Base-by-base conservation (phyloP, 441 rosid species). In the Oxalis stricta region DNA sequence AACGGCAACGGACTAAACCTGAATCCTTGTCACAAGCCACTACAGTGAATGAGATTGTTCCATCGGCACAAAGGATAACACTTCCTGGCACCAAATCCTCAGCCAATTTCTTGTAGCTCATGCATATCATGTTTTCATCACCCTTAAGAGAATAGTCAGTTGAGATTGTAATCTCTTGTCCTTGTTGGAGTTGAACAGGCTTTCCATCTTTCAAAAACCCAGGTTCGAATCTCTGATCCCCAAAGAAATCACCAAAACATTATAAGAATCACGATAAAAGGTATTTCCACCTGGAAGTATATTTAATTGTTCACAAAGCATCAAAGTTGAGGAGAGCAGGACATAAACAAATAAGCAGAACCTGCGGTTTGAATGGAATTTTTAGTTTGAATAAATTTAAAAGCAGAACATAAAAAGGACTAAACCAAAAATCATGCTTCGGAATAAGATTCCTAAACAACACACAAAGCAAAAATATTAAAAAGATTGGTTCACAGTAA, bases 141-240 rank as follows among this genome's bases (percentile, higher is more conserved):
- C 87, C 83, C 58, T 69, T 67, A 18, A 60, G 47, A 53, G 47
- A 51, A 15, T 76, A 76, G 42, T 73, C 77, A 17, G 84, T 70
- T 12, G 75, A 53, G 56, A 76, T 60, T 1, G 56, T 71, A 19
- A 79, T 71, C 44, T 66, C 71, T 41, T 71, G 72, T 35, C 81
- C 84, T 39, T 71, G 72, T 21, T 24, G 41, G 32, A 79, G 59
- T 53, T 69, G 53, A 38, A 79, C 50, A 19, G 77, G 77, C 46
- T 66, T 71, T 8, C 63, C 79, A 46, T 59, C 77, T 64, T 69
- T 71, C 26, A 76, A 58, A 48, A 76, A 69, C 12, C 88, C 88
- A 33, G n/a, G 84, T 76, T 53, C 88, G 64, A 34, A 79, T 79
- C 72, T 79, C 84, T 12, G 79, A 84, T 46, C 84, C 84, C 81